phyloP scores from a whole-genome alignment of 495 filamentous ascomycete genomes.

The Penicillium lividum region DNA sequence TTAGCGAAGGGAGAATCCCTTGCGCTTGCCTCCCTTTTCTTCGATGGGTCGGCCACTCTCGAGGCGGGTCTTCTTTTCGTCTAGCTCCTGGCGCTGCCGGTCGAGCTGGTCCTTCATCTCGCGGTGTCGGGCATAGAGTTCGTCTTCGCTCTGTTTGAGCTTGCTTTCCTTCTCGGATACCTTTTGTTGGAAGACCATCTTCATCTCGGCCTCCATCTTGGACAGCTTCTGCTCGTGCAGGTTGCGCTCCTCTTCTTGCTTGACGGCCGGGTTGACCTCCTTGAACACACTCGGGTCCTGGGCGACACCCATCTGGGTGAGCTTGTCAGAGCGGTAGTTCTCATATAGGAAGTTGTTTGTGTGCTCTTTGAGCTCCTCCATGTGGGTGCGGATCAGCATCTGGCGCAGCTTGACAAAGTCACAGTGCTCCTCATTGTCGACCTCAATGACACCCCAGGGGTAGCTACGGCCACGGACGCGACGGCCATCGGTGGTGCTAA shows the following conservation, averaged over 20 bases:
- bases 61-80: conserved; percentile 93
- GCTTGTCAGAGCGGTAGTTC: conserved; percentile 99
- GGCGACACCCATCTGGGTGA: conserved; percentile 95
- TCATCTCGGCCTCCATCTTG: conserved; percentile 99
- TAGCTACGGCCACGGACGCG: conserved; percentile 95
- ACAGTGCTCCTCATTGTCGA: conserved; percentile 99
- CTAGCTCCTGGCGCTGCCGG: conserved; percentile 86
- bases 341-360: conserved; percentile 99
- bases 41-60: conserved; percentile 94
- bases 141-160: conserved; percentile 97
- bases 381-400: conserved; percentile 99
- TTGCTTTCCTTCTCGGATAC: conserved; percentile 99
- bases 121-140: conserved; percentile 93
- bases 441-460: conserved; percentile 98
- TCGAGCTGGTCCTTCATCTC: conserved; percentile 99
- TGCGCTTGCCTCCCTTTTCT: conserved; percentile 80
- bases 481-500: conserved; percentile 86
- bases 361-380: conserved; percentile 99
- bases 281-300: conserved; percentile 99
- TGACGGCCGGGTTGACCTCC: conserved; percentile 99
- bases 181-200: conserved; percentile 99
- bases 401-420: conserved; percentile 99
- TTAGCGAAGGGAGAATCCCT: conserved; percentile 98
- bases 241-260: conserved; percentile 97
- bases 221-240: conserved; percentile 99